phyloP scores from a whole-genome alignment of 1,284 basidiomycete species.

The Ceratorhiza oryzae-sativae region DNA sequence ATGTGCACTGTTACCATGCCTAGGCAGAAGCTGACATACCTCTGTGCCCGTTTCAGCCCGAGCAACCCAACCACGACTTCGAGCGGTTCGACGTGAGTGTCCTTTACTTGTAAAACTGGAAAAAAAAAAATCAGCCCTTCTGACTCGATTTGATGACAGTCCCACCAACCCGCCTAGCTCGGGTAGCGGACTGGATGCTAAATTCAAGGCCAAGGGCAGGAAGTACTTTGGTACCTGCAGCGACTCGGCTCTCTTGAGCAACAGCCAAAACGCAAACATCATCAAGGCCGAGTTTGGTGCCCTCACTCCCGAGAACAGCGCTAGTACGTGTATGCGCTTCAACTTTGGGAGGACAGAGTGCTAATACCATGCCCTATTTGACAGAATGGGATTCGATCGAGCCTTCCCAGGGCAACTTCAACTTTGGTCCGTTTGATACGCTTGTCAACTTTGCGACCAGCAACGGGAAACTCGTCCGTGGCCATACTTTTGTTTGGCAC shows the following conservation, averaged over 20 bases:
- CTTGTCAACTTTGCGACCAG: constrained; percentile 8
- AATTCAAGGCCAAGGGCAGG: constrained; percentile 13
- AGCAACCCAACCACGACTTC: too few relatives aligned
- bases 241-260: background rate
- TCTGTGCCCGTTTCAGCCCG: too few relatives aligned
- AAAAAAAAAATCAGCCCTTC: too few relatives aligned
- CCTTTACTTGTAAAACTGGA: too few relatives aligned
- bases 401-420: background rate
- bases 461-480: constrained; percentile 17
- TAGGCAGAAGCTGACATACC: too few relatives aligned
- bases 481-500: constrained; percentile 54
- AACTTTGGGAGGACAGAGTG: too few relatives aligned
- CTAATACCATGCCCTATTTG: background rate
- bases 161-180: too few relatives aligned
- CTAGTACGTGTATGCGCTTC: background rate
- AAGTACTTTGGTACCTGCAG: constrained; percentile 27
- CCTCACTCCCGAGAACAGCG: constrained; percentile 26
- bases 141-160: too few relatives aligned
- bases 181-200: constrained; percentile 17
- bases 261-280: constrained; percentile 5
- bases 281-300: constrained; percentile 20
- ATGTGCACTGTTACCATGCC: too few relatives aligned
- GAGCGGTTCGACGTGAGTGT: too few relatives aligned
- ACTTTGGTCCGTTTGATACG: constrained; percentile 4
- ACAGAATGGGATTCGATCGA: constrained; percentile 27